These are phyloP conservation scores for Chlamydomonas schloesseri DNA, from an alignment of 139 green algal species.

Conservation along the genomic window DNA sequence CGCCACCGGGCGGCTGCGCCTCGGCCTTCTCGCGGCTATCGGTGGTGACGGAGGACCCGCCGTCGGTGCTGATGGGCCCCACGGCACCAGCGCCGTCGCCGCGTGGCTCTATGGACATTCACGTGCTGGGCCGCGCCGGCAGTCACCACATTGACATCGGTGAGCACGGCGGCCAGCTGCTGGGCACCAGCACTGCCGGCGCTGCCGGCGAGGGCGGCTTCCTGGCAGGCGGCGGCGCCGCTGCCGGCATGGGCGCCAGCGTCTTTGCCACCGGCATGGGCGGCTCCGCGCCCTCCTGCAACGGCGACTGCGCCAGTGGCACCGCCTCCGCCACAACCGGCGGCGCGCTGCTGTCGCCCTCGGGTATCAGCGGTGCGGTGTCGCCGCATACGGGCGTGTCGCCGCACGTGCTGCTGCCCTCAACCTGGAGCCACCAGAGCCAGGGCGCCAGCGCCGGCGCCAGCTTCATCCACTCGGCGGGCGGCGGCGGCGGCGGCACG, in stretches of 20 bases:
- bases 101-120: slow-evolving; percentile 35
- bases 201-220: not conserved
- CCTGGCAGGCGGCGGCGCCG: not conserved
- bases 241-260: not conserved
- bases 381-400: slow-evolving; percentile 1
- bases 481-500: not conserved
- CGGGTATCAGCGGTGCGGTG: slow-evolving; percentile 28
- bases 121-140: slow-evolving; percentile 1
- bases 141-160: not conserved
- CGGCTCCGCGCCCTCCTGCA: slow-evolving; percentile 3
- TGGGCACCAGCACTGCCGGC: not conserved
- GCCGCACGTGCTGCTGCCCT: too few relatives aligned
- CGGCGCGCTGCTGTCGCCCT: slow-evolving; percentile 28
- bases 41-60: slow-evolving; percentile 34
- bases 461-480: not conserved
- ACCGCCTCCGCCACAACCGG: slow-evolving; percentile 6
- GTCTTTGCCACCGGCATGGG: not conserved
- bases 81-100: slow-evolving; percentile 20
- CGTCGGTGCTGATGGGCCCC: not conserved
- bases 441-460: not conserved
- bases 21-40: slow-evolving; percentile 1
- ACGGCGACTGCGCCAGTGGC: slow-evolving; percentile 4
- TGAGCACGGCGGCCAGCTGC: slow-evolving; percentile 8
- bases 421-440: not conserved
- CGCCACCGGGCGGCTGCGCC: not conserved